phyloP scores from a whole-genome alignment of 345 rosid genomes.

The Rhizophora apiculata region DNA sequence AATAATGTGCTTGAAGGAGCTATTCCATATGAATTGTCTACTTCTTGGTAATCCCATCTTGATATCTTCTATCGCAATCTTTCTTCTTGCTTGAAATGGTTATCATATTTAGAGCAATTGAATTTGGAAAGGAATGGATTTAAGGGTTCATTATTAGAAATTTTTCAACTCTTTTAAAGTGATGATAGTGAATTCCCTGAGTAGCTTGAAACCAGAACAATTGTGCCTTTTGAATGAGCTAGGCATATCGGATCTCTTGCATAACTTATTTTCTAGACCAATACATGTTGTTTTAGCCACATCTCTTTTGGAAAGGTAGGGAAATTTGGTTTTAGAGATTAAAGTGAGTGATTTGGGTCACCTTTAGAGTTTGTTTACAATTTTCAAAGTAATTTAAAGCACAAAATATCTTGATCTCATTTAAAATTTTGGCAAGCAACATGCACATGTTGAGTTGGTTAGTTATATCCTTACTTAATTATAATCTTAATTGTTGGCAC shows the following conservation, averaged over 20 bases:
- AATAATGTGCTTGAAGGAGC: no score
- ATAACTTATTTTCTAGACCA: conserved; percentile 1
- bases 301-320: no score
- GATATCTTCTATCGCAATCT: background rate
- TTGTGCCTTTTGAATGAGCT: background rate
- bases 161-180: background rate
- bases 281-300: background rate
- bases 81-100: background rate
- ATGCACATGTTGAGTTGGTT: background rate
- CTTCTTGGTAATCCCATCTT: background rate
- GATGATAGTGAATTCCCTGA: background rate
- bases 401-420: background rate
- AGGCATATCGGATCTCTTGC: background rate
- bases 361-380: no score
- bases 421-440: background rate
- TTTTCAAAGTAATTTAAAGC: no score
- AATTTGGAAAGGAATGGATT: background rate
- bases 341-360: no score
- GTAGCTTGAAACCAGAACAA: background rate
- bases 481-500: background rate
- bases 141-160: background rate
- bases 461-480: background rate
- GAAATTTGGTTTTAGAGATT: no score
- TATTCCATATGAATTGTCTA: no score
- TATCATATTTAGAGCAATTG: background rate